Conservation (phyloP, 2,329 filamentous ascomycete species). For the Fusarium pseudonygamai region DNA sequence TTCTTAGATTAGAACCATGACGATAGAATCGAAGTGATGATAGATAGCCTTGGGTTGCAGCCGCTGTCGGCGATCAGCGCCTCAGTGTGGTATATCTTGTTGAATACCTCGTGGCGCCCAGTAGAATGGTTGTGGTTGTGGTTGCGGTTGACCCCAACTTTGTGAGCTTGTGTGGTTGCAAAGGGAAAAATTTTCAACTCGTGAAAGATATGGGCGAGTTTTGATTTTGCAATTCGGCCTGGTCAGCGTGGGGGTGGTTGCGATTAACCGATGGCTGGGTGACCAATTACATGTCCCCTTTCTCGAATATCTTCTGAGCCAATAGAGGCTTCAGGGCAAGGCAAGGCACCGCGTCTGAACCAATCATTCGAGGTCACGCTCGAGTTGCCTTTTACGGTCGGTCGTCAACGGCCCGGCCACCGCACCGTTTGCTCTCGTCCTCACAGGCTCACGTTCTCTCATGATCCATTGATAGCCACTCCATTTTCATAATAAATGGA, state of each 20-base stretch:
- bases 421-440: background rate
- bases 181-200: constrained; percentile 22
- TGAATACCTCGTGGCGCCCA: constrained; percentile 32
- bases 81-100: constrained; percentile 12
- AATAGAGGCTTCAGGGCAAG: constrained; percentile 24
- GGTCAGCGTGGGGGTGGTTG: constrained; percentile 43
- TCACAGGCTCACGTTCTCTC: background rate
- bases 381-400: constrained; percentile 27
- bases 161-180: constrained; percentile 36
- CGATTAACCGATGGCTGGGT: constrained; percentile 18
- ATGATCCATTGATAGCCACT: constrained; percentile 9
- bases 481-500: constrained; percentile 26
- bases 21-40: background rate
- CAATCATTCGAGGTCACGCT: constrained; percentile 20
- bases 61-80: constrained; percentile 34
- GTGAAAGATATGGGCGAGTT: constrained; percentile 38
- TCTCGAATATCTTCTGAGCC: background rate
- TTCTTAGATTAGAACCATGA: constrained; percentile 10
- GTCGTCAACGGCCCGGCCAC: constrained; percentile 9
- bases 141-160: constrained; percentile 18
- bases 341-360: background rate
- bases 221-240: constrained; percentile 43
- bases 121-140: constrained; percentile 2
- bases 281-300: constrained; percentile 1
- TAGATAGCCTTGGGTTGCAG: constrained; percentile 22